Percentiles rank a stretch among this genome's conserved stretches.
phyloP scores from a whole-genome alignment of 164 flowering plant genomes.

The Malania oleifera region DNA sequence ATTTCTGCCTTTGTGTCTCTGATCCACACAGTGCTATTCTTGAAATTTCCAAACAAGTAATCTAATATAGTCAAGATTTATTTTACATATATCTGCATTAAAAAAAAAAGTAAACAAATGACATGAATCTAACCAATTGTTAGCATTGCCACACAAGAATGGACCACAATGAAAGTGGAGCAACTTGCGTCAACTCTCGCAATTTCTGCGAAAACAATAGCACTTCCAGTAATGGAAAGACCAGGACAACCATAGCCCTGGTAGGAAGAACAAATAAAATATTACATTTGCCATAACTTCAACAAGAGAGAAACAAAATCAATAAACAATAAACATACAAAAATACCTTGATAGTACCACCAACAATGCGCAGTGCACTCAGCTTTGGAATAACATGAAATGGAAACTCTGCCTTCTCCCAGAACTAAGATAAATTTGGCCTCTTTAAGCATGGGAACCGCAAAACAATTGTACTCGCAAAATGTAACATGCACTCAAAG shows the following conservation, averaged over 20 bases:
- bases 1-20: slow-evolving; percentile 81
- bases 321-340: neutral
- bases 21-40: slow-evolving; percentile 81
- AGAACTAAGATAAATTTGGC: no score
- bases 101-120: neutral
- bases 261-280: slow-evolving; percentile 10
- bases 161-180: slow-evolving; percentile 86
- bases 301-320: neutral
- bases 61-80: slow-evolving; percentile 1
- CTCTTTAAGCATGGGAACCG: no score
- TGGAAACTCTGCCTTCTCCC: slow-evolving; percentile 99
- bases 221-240: slow-evolving; percentile 73
- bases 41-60: slow-evolving; percentile 19
- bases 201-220: slow-evolving; percentile 69
- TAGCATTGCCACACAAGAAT: slow-evolving; percentile 93
- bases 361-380: slow-evolving; percentile 60
- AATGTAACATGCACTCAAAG: no score
- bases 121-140: slow-evolving; percentile 70
- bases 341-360: slow-evolving; percentile 84
- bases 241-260: slow-evolving; percentile 98
- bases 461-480: no score
- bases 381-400: slow-evolving; percentile 82
- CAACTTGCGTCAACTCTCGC: slow-evolving; percentile 98
- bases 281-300: neutral
- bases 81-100: no score